Evolutionary conservation across 2,329 filamentous ascomycete genomes (phyloP), one percentile per base, ranked within the genome.

Genomic region (Cercospora zeina): DNA sequence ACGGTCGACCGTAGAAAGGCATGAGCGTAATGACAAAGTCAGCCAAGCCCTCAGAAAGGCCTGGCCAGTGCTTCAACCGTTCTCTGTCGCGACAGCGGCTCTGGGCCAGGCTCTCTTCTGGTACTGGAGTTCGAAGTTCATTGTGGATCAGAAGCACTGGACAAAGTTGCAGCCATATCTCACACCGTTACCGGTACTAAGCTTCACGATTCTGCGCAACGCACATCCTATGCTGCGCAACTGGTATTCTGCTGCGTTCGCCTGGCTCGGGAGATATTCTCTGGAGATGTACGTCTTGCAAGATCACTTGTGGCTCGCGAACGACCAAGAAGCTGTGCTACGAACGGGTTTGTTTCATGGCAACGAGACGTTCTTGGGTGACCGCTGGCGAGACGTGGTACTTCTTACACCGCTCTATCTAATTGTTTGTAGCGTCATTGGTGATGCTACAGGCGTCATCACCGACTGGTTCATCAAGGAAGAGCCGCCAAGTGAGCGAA

Each of bases 211-310:
- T 4, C 71, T 87, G 2, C 80, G 85, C 33, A 87, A 86, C 66
- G 74, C 75, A 4, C 75, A 77, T 58, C 65, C 68, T 0, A 53
- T 67, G 0, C 72, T 83, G 9, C 75, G 81, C 6, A 78, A 76
- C 7, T 73, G 76, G 45, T 76, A 83, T 67, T 80, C 81, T 13
- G 68, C 65, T 1, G 65, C 79, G 1, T 84, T 85, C 30, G 80
- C 82, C 0, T 83, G 79, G 75, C 72, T 88, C 2, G 85, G 86
- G 1, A 76, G 77, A 5, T 81, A 80, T 62, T 84, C 84, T 0
- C 78, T 87, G 1, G 86, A 88, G 72, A 81, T 83, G 0, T 86
- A 84, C 65, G 77, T 85, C 5, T 74, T 88, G 37, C 84, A 87
- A 66, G 82, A 82, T 69, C 86, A 89, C 70, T 77, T 87, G 58